A percentile compares a stretch with the other conserved stretches of the same genome.
Conservation (phyloP, 257 asterid genomes). For the Perilla frutescens region DNA sequence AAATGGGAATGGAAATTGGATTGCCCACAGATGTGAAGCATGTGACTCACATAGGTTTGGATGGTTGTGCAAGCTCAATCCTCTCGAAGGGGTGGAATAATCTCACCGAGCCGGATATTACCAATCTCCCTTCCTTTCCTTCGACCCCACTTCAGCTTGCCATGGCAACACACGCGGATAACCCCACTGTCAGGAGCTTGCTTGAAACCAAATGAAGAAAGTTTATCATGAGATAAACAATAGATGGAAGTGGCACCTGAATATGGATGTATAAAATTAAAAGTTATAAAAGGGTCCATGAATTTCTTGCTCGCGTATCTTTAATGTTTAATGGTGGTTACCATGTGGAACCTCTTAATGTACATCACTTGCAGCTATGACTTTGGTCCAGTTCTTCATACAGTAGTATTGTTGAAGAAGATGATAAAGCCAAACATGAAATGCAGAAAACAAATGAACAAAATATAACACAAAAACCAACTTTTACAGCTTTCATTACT, state of each 20-base stretch:
- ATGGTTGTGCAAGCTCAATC: constrained; percentile 78
- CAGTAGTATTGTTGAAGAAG: constrained; percentile 12
- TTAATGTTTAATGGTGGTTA: constrained; percentile 37
- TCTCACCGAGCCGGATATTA: constrained; percentile 37
- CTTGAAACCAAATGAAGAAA: constrained; percentile 44
- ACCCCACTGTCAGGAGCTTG: constrained; percentile 41
- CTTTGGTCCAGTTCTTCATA: constrained; percentile 12
- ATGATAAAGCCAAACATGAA: constrained; percentile 25
- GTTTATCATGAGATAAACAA: background rate
- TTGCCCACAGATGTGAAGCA: constrained; percentile 86
- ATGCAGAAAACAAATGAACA: constrained; percentile 11
- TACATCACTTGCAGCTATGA: constrained; percentile 28
- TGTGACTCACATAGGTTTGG: constrained; percentile 87
- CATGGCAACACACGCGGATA: constrained; percentile 35
- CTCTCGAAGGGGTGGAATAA: constrained; percentile 63
- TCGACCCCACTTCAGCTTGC: constrained; percentile 37
- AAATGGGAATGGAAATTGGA: constrained; percentile 72
- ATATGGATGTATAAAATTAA: constrained; percentile 38
- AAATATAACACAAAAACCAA: background rate
- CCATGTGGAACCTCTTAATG: constrained; percentile 33
- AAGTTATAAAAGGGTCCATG: constrained; percentile 27
- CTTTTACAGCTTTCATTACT: constrained; percentile 9
- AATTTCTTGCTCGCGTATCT: constrained; percentile 35
- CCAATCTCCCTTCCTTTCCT: constrained; percentile 41
- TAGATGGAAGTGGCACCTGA: background rate